These are phyloP conservation scores for Nicotiana tomentosiformis DNA, from an alignment of 257 asterid species.

Conservation along the genomic window DNA sequence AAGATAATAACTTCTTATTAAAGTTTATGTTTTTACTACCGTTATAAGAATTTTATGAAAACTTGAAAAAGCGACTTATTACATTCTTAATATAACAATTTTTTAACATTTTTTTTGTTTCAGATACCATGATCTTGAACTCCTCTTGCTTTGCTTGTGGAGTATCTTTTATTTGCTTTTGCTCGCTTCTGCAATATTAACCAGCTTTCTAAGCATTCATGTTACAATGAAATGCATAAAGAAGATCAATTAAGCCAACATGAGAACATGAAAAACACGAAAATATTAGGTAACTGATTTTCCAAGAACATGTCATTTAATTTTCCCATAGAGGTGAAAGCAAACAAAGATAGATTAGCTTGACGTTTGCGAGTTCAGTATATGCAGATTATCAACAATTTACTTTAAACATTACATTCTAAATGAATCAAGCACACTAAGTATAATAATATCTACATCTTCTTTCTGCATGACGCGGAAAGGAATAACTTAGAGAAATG, in stretches of 20 bases:
- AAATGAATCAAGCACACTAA: constrained; percentile 53
- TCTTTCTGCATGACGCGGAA: no score
- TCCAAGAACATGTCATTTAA: background rate
- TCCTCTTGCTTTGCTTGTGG: constrained; percentile 12
- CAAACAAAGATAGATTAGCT: background rate
- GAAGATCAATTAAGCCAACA: background rate
- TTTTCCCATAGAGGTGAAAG: background rate
- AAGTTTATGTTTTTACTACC: no score
- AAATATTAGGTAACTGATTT: background rate
- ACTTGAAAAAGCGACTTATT: no score
- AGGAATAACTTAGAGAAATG: background rate
- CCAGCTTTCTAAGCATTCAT: background rate
- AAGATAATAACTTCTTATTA: no score
- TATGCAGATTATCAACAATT: background rate
- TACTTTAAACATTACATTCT: constrained; percentile 37
- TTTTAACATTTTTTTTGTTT: no score
- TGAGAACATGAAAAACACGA: background rate
- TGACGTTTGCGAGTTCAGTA: background rate
- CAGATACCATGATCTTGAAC: no score
- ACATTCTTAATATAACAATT: no score
- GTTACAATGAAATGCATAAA: background rate
- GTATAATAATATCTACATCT: constrained; percentile 29
- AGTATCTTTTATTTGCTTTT: constrained; percentile 13
- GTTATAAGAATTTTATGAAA: no score
- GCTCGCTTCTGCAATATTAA: constrained; percentile 45